A percentile compares a stretch with the other conserved stretches of the same genome.
These are phyloP conservation scores for Annulohypoxylon truncatum DNA, from an alignment of 2,329 filamentous ascomycete species.

Conservation along the genomic window DNA sequence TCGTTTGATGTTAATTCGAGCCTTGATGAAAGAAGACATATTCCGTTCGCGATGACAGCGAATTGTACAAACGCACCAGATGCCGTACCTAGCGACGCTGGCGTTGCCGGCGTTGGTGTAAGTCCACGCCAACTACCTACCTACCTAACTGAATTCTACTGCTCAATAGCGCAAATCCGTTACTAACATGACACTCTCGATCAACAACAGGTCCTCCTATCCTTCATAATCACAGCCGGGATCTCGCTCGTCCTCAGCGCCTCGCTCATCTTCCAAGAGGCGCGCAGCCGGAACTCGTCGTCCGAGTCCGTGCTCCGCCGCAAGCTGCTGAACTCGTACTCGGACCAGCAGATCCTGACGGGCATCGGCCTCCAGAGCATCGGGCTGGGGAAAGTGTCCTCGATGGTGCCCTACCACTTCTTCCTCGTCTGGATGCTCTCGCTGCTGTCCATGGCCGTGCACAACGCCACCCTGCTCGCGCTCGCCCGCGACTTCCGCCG, in stretches of 20 bases:
- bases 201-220: constrained; percentile 65
- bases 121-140: constrained; percentile 39
- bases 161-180: background rate
- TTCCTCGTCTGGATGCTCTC: constrained; percentile 78
- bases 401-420: constrained; percentile 75
- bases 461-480: constrained; percentile 73
- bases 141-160: too few relatives aligned
- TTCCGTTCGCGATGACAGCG: constrained; percentile 25
- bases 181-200: constrained; percentile 1
- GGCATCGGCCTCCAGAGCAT: constrained; percentile 76
- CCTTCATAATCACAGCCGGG: constrained; percentile 73
- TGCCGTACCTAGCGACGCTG: constrained; percentile 58
- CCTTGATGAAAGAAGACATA: background rate
- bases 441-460: constrained; percentile 72
- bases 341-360: constrained; percentile 75
- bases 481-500: constrained; percentile 73
- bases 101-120: constrained; percentile 64
- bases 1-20: background rate
- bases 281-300: constrained; percentile 47
- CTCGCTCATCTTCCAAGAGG: constrained; percentile 67
- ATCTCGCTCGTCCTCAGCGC: constrained; percentile 66
- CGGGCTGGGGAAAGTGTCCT: constrained; percentile 68
- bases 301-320: constrained; percentile 66
- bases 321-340: constrained; percentile 73
- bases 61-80: constrained; percentile 57